phyloP scores from a whole-genome alignment of 257 asterid species.

The Oldenlandia corymbosa region DNA sequence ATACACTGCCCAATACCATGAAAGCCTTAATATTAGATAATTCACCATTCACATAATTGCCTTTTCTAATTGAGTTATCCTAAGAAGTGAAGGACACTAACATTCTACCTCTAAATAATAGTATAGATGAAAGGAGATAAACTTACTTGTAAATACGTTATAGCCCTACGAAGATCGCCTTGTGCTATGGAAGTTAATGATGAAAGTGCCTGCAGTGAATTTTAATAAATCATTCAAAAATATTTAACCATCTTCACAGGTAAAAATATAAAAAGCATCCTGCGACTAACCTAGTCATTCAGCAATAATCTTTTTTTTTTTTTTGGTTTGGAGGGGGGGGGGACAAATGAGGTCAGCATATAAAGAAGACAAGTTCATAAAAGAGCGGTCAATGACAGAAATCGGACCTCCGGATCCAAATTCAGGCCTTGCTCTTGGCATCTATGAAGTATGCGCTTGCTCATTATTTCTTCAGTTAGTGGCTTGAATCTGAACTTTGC shows the following conservation, averaged over 20 bases:
- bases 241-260: too few species aligned
- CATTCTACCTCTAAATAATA: background rate
- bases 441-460: constrained; percentile 62
- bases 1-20: background rate
- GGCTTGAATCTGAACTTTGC: constrained; percentile 98
- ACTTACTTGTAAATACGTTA: constrained; percentile 88
- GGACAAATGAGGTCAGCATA: too few species aligned
- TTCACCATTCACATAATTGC: background rate
- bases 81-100: too few species aligned
- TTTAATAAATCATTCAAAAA: constrained; percentile 14
- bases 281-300: constrained; percentile 40
- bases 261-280: constrained; percentile 69
- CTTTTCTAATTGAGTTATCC: background rate
- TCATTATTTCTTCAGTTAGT: constrained; percentile 85
- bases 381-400: constrained; percentile 17
- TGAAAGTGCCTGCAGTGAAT: constrained; percentile 63
- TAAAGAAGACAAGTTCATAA: too few species aligned
- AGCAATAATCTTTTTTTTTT: too few species aligned
- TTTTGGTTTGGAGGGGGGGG: too few species aligned
- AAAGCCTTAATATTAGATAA: background rate
- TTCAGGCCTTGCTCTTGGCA: constrained; percentile 83
- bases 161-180: constrained; percentile 94
- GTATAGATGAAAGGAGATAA: constrained; percentile 19
- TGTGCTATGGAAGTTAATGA: constrained; percentile 85
- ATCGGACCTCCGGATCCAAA: constrained; percentile 77